These are phyloP conservation scores for Cenchrus americanus DNA, from an alignment of 176 grass and related monocot species.

Conservation along the genomic window DNA sequence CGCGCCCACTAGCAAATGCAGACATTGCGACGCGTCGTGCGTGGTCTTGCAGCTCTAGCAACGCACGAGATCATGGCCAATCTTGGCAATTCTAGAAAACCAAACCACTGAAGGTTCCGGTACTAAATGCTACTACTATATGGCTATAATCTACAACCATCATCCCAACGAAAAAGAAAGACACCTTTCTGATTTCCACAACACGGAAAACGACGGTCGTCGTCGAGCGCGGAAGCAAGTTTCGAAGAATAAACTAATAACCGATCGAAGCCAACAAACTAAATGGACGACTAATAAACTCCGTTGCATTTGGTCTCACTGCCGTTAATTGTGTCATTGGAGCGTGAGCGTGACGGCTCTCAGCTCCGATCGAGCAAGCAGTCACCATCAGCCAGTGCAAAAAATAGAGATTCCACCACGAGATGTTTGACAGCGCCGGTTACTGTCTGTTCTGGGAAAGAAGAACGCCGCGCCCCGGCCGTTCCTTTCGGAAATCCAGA, in stretches of 20 bases:
- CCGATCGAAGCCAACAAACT: background rate
- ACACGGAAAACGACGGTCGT: background rate
- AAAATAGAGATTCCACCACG: no score
- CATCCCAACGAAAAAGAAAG: background rate
- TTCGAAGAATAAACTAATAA: background rate
- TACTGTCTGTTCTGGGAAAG: background rate
- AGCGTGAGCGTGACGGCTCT: no score
- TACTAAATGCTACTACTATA: background rate
- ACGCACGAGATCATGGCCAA: background rate
- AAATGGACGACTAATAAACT: no score
- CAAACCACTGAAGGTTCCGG: background rate
- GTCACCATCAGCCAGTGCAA: no score
- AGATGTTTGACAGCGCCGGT: background rate
- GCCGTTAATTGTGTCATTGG: no score
- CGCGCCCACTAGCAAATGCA: no score
- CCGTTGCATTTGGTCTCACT: no score
- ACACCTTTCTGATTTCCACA: background rate
- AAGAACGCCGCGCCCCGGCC: no score
- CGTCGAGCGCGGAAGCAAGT: background rate
- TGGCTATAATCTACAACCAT: background rate
- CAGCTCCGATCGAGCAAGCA: no score
- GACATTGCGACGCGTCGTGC: background rate
- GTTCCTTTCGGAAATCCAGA: background rate
- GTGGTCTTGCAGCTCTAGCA: background rate
- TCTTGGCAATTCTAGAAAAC: background rate